A percentile compares a stretch with the other conserved stretches of the same genome.
These are phyloP conservation scores for Epichloe baconii DNA, from an alignment of 2,329 filamentous ascomycete species.

Conservation along the genomic window DNA sequence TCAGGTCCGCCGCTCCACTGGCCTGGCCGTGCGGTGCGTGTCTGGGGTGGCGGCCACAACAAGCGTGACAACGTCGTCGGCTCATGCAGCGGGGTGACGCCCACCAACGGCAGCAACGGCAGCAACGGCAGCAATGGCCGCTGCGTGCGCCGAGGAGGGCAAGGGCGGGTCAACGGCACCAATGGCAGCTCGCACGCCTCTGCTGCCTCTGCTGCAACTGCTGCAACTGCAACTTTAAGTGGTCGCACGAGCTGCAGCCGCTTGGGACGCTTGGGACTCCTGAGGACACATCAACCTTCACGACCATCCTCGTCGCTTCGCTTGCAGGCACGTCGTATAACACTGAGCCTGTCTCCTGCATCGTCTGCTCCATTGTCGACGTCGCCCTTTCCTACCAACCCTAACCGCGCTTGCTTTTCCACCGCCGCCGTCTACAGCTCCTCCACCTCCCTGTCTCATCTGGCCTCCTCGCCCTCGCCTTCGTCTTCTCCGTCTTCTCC, in stretches of 20 bases:
- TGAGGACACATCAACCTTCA: slow-evolving; percentile 9
- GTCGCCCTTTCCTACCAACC: neutral
- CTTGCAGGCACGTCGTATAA: neutral
- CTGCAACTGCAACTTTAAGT: neutral
- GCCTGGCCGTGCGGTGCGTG: slow-evolving; percentile 13
- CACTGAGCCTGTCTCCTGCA: neutral
- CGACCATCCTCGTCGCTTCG: slow-evolving; percentile 2
- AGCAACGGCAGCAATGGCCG: neutral
- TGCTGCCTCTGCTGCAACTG: no score
- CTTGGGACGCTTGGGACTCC: neutral
- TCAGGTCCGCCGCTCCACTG: slow-evolving; percentile 19
- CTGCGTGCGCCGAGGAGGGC: neutral
- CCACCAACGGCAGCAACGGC: neutral
- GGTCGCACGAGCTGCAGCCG: slow-evolving; percentile 1
- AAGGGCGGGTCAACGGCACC: no score
- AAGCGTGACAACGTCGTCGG: neutral
- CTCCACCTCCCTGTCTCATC: neutral
- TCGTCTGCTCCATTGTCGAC: neutral
- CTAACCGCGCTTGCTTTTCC: slow-evolving; percentile 3
- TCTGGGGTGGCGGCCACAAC: neutral
- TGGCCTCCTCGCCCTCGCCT: neutral
- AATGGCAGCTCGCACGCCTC: no score
- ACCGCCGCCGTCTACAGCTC: neutral
- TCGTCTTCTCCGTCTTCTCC: no score
- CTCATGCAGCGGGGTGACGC: neutral